Evolutionary conservation across 805 yeast genomes (phyloP), one percentile per base, ranked within the genome.

Genomic region (Metschnikowia lunata): DNA sequence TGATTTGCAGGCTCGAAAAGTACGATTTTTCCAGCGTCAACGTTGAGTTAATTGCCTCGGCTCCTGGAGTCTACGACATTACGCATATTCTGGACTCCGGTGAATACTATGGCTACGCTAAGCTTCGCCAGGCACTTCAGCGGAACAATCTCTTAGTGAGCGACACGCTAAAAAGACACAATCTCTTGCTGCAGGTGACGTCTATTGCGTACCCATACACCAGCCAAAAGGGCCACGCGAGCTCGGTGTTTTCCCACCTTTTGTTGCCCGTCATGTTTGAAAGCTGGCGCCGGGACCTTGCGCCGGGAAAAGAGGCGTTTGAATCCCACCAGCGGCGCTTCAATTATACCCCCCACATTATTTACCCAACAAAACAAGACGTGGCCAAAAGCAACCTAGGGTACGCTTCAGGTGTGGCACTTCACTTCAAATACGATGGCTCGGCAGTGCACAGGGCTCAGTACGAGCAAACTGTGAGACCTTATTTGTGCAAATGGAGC

Each of bases 21-120:
- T 72, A 63, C 49, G 75, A 79, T 55, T 83, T 82, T 50, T 56
- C 56, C 35, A 50, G 67, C 0, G 64, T 83, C 0, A 66, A 67
- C 26, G 83, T 76, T 4, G 77, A 79, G 18, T 73, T 82, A 37
- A 55, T 83, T 8, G 78, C 76, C 2, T 80, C 87, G 1, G 63
- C 75, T 0, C 85, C 88, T 0, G 77, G 80, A 1, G 50, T 50
- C 12, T 47, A 45, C 27, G 32, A 34, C 12, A 26, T 43, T 0
- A 55, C 54, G 28, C 6, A 30, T 8, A 30, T 26, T 18, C 11
- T 8, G 14, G n/a, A 15, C 5, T 32, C 52, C 2, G 36, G 47
- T n/a, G 71, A 63, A 34, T 40, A 63, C 3, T 76, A 66, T 48
- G 83, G 83, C 0, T 77, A 73, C 45, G 79, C 75, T 1, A 75